Conservation (phyloP, 75 land plant species). For the Pinus tabuliformis region DNA sequence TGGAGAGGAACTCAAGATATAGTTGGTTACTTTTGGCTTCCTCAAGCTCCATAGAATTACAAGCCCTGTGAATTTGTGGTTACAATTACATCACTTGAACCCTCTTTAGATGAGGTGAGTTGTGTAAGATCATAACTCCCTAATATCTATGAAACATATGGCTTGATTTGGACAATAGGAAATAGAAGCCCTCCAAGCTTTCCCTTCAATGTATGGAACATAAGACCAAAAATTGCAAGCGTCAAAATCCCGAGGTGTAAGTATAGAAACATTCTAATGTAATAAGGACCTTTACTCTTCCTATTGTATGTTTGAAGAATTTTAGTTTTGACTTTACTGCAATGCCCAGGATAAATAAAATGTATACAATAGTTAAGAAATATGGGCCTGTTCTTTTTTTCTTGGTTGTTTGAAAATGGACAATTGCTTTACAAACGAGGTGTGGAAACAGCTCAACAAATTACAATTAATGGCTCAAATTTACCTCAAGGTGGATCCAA, state of each 20-base stretch:
- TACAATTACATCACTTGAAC: conserved; percentile 13
- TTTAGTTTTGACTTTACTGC: conserved; percentile 3
- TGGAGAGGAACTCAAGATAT: too few relatives aligned
- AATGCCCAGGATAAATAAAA: conserved; percentile 28
- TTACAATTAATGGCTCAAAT: conserved; percentile 33
- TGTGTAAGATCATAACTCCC: conserved; percentile 37
- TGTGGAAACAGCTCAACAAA: background rate
- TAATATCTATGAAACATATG: conserved; percentile 1
- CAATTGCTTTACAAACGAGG: conserved; percentile 17
- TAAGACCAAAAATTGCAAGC: conserved; percentile 12
- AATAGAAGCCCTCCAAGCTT: too few relatives aligned
- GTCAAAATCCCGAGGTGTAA: conserved; percentile 12
- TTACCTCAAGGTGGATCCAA: conserved; percentile 33
- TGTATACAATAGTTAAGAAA: conserved; percentile 15
- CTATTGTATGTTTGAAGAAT: conserved; percentile 22
- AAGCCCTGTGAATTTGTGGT: conserved; percentile 24
- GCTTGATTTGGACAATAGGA: conserved; percentile 17
- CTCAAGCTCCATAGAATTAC: conserved; percentile 25
- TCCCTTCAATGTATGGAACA: conserved; percentile 31
- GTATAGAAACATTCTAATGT: conserved; percentile 21
- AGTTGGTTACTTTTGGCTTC: too few relatives aligned
- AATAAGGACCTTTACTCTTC: background rate
- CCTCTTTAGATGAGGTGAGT: conserved; percentile 12
- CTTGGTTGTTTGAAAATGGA: conserved; percentile 31
- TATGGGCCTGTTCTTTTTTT: conserved; percentile 26